Percentiles rank a stretch among this genome's conserved stretches.
Evolutionary conservation across 73 alveolate genomes (phyloP).

Genomic region (Paramecium biaurelia): DNA sequence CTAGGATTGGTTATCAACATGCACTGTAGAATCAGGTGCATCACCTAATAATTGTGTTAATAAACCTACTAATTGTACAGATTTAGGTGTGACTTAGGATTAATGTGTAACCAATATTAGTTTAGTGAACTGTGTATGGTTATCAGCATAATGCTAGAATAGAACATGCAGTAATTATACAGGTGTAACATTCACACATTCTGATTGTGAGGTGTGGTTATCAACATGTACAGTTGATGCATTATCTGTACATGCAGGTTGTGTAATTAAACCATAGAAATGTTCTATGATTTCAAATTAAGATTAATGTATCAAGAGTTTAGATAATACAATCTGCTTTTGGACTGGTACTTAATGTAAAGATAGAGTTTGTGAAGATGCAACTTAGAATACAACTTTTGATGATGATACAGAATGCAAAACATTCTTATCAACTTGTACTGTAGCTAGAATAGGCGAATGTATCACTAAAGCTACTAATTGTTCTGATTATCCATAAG

Average conservation of each 20-base stretch:
- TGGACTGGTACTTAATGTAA: slow-evolving; percentile 39
- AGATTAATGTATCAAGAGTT: not conserved
- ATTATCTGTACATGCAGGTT: not conserved
- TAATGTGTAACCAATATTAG: not conserved
- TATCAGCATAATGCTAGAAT: not conserved
- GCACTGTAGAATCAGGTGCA: not conserved
- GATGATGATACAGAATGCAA: not conserved
- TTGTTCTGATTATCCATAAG: not conserved
- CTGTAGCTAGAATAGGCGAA: slow-evolving; percentile 7
- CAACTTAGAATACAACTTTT: not conserved
- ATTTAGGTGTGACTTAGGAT: not conserved
- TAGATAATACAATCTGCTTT: not conserved
- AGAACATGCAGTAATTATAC: slow-evolving; percentile 6
- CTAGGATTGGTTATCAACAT: slow-evolving; percentile 12
- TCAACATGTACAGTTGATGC: slow-evolving; percentile 36
- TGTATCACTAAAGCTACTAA: not conserved
- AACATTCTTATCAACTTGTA: not conserved
- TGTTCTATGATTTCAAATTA: not conserved
- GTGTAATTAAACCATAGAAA: not conserved
- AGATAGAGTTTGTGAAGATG: slow-evolving; percentile 24
- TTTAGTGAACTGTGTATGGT: slow-evolving; percentile 23
- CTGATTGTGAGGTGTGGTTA: not conserved
- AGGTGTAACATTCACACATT: not conserved
- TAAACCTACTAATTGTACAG: slow-evolving; percentile 13
- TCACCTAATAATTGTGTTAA: not conserved